These are phyloP conservation scores for Xylona heveae DNA, from an alignment of 495 filamentous ascomycete species.

Conservation along the genomic window DNA sequence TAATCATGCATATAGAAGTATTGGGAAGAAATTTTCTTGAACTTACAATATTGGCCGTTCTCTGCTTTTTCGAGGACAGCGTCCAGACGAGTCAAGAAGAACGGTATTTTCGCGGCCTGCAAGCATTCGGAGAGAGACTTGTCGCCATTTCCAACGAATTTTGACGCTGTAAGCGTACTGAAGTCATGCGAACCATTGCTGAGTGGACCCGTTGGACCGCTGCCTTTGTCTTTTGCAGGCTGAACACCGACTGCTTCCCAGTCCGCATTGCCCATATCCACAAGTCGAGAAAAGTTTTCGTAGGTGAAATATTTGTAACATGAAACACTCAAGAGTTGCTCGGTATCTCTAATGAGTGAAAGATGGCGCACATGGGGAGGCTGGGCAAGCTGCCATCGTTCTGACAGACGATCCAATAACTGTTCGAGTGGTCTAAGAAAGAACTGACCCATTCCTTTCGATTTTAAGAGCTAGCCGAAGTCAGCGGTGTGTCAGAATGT, in stretches of 20 bases:
- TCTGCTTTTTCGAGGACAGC: no score
- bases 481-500: constrained; percentile 6
- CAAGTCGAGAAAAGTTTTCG: constrained; percentile 31
- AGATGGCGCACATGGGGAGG: constrained; percentile 39
- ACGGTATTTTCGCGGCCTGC: no score
- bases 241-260: constrained; percentile 44
- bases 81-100: no score
- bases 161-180: no score
- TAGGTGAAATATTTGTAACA: constrained; percentile 38
- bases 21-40: no score
- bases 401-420: constrained; percentile 28
- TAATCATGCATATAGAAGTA: no score
- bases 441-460: constrained; percentile 26
- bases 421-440: constrained; percentile 37
- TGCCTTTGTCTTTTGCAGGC: neutral
- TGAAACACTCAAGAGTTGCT: constrained; percentile 25
- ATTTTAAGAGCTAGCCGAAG: constrained; percentile 25
- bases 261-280: constrained; percentile 27
- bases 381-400: constrained; percentile 38
- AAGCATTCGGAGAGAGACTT: no score
- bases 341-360: constrained; percentile 39
- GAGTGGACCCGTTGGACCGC: constrained; percentile 1
- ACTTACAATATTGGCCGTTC: no score
- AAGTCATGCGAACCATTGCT: no score
- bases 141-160: no score